A percentile compares a stretch with the other conserved stretches of the same genome.
phyloP scores from a whole-genome alignment of 2,329 filamentous ascomycete genomes.

The Fusarium sp. region DNA sequence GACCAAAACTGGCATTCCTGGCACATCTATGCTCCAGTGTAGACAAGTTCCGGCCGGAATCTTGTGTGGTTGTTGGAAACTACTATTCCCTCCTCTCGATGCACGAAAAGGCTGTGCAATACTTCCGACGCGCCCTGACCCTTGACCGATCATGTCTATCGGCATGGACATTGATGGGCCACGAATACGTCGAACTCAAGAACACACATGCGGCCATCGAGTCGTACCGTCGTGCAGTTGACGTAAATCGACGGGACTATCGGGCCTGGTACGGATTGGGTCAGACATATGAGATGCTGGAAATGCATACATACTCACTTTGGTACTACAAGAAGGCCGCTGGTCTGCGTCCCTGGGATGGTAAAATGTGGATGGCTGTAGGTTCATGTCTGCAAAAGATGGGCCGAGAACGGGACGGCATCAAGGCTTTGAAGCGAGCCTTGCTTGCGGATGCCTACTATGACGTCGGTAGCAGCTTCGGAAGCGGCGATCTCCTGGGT shows the following conservation, averaged over 20 bases:
- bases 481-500: conserved; percentile 59
- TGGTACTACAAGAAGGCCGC: conserved; percentile 99
- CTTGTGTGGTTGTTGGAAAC: conserved; percentile 96
- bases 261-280: conserved; percentile 98
- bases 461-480: conserved; percentile 71
- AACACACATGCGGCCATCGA: conserved; percentile 99
- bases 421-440: conserved; percentile 94
- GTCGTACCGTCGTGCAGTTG: conserved; percentile 93
- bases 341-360: conserved; percentile 92
- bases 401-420: conserved; percentile 86
- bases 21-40: conserved; percentile 91
- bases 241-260: conserved; percentile 96
- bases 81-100: conserved; percentile 95
- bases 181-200: conserved; percentile 98
- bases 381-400: conserved; percentile 93
- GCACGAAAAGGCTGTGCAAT: conserved; percentile 98
- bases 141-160: conserved; percentile 91
- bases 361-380: conserved; percentile 99
- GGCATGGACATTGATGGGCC: conserved; percentile 98
- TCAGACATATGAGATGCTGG: conserved; percentile 96
- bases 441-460: conserved; percentile 90
- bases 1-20: conserved; percentile 91
- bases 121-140: conserved; percentile 92
- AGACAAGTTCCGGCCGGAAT: conserved; percentile 96
- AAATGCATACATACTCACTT: conserved; percentile 97